Evolutionary conservation across 129 eudicot genomes (phyloP), one percentile per base, ranked within the genome.

Genomic region (Artemisia tridentata): DNA sequence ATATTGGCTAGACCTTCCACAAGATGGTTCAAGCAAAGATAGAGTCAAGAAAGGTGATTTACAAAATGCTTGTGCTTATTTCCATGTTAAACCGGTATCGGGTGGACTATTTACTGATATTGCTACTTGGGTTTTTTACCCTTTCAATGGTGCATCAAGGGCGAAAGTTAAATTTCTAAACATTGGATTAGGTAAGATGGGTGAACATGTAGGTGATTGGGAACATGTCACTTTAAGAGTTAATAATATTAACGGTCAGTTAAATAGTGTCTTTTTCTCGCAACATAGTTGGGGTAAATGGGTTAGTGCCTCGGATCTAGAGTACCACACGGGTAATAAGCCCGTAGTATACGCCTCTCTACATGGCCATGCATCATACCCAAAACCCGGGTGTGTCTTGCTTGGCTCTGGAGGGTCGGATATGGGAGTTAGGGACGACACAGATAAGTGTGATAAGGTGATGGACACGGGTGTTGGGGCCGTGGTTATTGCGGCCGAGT

Each of bases 191-290:
- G 83, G 81, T 0, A 80, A 74, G 68, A 63, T 80, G 29, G 91
- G 91, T 11, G 85, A 86, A 45, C 91, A 86, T 66, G 84, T 83
- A 2, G 81, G 85, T 31, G 88, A 86, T 52, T 86, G 87, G 88
- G 88, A 83, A 56, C 90, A 85, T 68, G 71, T 85, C 11, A 85
- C 90, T 6, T 58, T 85, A 60, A 73, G 90, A 34, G 43, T 84
- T 0, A 84, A 63, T 46, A 84, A 84, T 12, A 65, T 84, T 15
- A 62, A 84, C 1, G 88, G 88, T 11, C 68, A 52, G 68, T 69
- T 84, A 62, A 57, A 72, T 7, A 74, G 80, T 43, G 83, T 81
- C 5, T 84, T 77, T 58, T 84, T 80, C 52, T 76, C 85, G 14
- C 81, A 84, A 78, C 88, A 84, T 47, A 68, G 73, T 71, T 75